These are phyloP conservation scores for Pseudogymnoascus pannorum DNA, from an alignment of 2,329 filamentous ascomycete species.

Conservation along the genomic window DNA sequence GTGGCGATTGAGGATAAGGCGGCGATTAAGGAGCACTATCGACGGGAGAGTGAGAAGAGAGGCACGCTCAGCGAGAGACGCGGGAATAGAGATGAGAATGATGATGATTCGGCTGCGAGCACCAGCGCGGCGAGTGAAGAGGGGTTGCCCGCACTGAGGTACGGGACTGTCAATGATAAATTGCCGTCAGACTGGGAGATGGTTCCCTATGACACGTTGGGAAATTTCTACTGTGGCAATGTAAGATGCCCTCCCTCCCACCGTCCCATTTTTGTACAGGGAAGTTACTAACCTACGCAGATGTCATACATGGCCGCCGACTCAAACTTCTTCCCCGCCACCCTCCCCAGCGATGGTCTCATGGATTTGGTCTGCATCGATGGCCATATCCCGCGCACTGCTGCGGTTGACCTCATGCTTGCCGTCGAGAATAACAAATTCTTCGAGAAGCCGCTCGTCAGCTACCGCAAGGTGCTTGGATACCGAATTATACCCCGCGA, in stretches of 20 bases:
- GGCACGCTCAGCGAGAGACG: constrained; percentile 24
- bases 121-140: constrained; percentile 28
- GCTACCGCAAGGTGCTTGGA: constrained; percentile 78
- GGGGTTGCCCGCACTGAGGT: constrained; percentile 65
- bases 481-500: constrained; percentile 76
- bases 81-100: constrained; percentile 24
- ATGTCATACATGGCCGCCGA: constrained; percentile 89
- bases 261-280: not conserved
- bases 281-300: constrained; percentile 31
- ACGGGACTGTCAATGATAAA: constrained; percentile 71
- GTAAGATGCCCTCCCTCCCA: constrained; percentile 37
- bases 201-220: constrained; percentile 66
- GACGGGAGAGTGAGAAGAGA: constrained; percentile 33
- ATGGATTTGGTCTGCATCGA: constrained; percentile 79
- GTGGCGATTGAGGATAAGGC: constrained; percentile 71
- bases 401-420: constrained; percentile 62
- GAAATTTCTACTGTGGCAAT: constrained; percentile 92
- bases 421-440: constrained; percentile 66
- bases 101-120: constrained; percentile 28
- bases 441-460: constrained; percentile 71
- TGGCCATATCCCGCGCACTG: constrained; percentile 62
- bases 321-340: constrained; percentile 78
- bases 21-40: constrained; percentile 67
- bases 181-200: constrained; percentile 72
- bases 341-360: constrained; percentile 74